phyloP scores from a whole-genome alignment of 495 filamentous ascomycete genomes.

The Mytilinidion resinicola region DNA sequence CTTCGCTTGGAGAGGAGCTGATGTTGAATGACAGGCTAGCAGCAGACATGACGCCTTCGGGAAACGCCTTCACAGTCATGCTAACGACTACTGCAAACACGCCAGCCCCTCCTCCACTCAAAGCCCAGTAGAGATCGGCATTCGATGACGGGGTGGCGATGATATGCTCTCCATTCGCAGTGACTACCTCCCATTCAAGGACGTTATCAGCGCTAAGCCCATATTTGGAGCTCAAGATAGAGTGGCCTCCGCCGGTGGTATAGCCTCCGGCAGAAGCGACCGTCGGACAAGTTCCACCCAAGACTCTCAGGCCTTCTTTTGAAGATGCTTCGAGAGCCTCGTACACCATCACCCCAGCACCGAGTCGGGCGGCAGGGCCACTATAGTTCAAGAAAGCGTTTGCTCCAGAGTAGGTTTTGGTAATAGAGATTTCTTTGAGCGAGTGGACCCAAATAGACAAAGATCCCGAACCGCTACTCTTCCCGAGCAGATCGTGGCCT shows the following conservation, averaged over 20 bases:
- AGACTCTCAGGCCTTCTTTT: conserved; percentile 35
- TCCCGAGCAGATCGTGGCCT: conserved; percentile 42
- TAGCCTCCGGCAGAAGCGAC: conserved; percentile 44
- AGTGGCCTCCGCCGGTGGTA: conserved; percentile 51
- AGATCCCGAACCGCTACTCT: not conserved
- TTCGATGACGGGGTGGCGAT: conserved; percentile 16
- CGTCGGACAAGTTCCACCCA: conserved; percentile 45
- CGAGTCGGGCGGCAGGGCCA: conserved; percentile 46
- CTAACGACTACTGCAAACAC: conserved; percentile 18
- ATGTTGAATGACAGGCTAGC: not conserved
- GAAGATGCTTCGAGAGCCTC: conserved; percentile 44
- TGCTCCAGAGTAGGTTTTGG: too few species aligned
- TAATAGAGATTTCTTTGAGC: not conserved
- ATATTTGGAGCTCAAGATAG: conserved; percentile 37
- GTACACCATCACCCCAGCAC: conserved; percentile 42
- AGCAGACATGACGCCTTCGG: not conserved
- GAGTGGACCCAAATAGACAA: not conserved
- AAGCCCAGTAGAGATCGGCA: conserved; percentile 21
- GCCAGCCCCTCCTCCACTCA: conserved; percentile 16
- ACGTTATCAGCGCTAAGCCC: conserved; percentile 51
- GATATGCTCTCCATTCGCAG: conserved; percentile 10
- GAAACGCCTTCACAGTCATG: conserved; percentile 9
- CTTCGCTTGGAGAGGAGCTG: not conserved
- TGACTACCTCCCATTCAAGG: conserved; percentile 37
- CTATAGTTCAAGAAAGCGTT: too few species aligned